These are phyloP conservation scores for Pestalotiopsis sp. DNA, from an alignment of 2,329 filamentous ascomycete genomes.

Conservation along the genomic window DNA sequence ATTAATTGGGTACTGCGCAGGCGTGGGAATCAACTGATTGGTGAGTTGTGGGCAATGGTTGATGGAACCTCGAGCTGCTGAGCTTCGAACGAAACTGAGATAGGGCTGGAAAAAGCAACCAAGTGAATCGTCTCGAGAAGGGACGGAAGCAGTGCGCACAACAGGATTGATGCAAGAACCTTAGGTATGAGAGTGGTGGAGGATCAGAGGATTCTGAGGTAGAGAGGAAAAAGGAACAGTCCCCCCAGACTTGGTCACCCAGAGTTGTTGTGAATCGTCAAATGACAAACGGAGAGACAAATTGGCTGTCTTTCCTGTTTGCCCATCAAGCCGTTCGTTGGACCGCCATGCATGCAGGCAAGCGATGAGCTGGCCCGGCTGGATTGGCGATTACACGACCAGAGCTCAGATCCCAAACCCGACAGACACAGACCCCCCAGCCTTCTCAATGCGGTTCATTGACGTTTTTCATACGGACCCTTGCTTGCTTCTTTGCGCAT, in stretches of 20 bases:
- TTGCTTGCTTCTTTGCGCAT: neutral
- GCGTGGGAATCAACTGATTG: neutral
- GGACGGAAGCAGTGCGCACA: neutral
- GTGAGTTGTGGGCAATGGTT: neutral
- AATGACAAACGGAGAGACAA: neutral
- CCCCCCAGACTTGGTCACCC: neutral
- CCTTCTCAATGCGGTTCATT: neutral
- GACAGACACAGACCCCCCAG: neutral
- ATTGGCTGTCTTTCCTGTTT: neutral
- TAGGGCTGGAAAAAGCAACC: neutral
- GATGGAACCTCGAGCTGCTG: neutral
- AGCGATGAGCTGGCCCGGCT: slow-evolving; percentile 1
- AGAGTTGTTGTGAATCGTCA: neutral
- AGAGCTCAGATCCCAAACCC: neutral
- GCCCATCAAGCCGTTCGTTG: slow-evolving; percentile 2
- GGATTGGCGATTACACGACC: slow-evolving; percentile 6
- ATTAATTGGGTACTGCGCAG: neutral
- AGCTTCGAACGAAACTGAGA: neutral
- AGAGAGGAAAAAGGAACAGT: neutral
- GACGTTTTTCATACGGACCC: neutral
- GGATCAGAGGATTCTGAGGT: neutral
- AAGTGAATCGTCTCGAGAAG: neutral
- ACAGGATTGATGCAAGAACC: neutral
- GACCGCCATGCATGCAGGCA: slow-evolving; percentile 9
- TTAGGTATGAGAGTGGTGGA: neutral